Percentiles rank a stretch among this genome's conserved stretches.
Evolutionary conservation across 2,329 filamentous ascomycete genomes (phyloP).

Genomic region (Fusarium liriodendri): DNA sequence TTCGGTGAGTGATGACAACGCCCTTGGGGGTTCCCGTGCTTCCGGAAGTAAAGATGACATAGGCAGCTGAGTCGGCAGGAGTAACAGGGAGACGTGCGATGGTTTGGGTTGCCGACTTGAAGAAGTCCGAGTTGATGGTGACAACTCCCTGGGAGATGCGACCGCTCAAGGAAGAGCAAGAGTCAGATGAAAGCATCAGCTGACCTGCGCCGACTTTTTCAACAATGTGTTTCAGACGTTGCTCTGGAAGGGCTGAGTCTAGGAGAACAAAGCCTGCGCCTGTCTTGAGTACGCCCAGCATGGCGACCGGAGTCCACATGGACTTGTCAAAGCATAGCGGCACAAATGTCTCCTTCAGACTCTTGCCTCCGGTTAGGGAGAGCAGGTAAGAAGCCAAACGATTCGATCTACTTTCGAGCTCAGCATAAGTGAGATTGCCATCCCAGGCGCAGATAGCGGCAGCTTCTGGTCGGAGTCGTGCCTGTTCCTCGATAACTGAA

Average conservation of each 20-base stretch:
- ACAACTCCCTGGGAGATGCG: not conserved
- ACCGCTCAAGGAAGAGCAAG: not conserved
- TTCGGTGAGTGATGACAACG: slow-evolving; percentile 20
- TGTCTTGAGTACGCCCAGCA: not conserved
- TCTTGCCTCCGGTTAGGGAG: not conserved
- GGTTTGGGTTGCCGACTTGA: not conserved
- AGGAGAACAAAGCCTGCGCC: slow-evolving; percentile 1
- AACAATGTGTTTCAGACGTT: not conserved
- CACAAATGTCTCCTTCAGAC: not conserved
- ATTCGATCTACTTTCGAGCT: slow-evolving; percentile 13
- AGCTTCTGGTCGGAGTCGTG: slow-evolving; percentile 1
- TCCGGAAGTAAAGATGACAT: slow-evolving; percentile 41
- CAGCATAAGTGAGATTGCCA: slow-evolving; percentile 34
- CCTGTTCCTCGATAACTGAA: slow-evolving; percentile 24
- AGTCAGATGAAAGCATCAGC: not conserved
- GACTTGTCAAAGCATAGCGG: slow-evolving; percentile 29
- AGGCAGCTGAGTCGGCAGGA: not conserved
- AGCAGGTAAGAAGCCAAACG: slow-evolving; percentile 12
- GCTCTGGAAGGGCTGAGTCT: slow-evolving; percentile 4
- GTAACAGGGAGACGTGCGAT: not conserved
- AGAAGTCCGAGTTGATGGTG: not conserved
- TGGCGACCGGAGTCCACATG: slow-evolving; percentile 19
- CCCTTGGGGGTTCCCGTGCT: slow-evolving; percentile 43
- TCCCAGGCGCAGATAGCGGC: slow-evolving; percentile 41
- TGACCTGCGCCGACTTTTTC: not conserved